Conservation (phyloP, 2,329 filamentous ascomycete species). For the Colletotrichum salicis region DNA sequence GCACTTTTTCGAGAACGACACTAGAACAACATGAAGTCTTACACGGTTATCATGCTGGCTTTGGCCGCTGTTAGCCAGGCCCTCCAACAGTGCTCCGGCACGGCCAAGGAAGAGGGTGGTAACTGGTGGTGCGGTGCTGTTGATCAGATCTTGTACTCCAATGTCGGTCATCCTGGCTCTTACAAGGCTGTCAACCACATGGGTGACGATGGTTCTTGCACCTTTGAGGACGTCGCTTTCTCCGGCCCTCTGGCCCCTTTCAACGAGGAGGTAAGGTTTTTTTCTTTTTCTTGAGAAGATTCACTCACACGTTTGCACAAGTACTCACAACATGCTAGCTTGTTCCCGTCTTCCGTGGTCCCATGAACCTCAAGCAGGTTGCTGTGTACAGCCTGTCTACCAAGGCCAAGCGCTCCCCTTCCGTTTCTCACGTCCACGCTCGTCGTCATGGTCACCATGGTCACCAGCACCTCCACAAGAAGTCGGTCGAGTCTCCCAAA, state of each 20-base stretch:
- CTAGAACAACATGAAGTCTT: conserved; percentile 45
- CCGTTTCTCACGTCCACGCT: conserved; percentile 43
- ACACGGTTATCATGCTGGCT: conserved; percentile 41
- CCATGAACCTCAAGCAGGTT: conserved; percentile 72
- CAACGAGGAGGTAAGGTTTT: conserved; percentile 71
- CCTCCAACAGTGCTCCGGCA: conserved; percentile 49
- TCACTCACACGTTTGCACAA: neutral
- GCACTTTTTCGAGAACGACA: conserved; percentile 3
- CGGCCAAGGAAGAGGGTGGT: conserved; percentile 52
- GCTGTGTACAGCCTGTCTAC: conserved; percentile 72
- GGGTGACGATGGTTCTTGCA: conserved; percentile 65
- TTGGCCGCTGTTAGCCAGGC: conserved; percentile 44
- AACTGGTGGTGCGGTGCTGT: conserved; percentile 77
- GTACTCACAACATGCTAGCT: conserved; percentile 57
- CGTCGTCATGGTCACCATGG: conserved; percentile 55
- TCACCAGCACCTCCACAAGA: conserved; percentile 63
- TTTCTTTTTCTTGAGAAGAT: conserved; percentile 10
- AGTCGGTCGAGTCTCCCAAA: conserved; percentile 43
- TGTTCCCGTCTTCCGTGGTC: conserved; percentile 78
- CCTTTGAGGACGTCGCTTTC: conserved; percentile 62
- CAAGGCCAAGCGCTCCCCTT: conserved; percentile 43
- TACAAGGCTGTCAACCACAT: conserved; percentile 75
- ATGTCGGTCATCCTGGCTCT: conserved; percentile 67
- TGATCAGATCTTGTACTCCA: conserved; percentile 70
- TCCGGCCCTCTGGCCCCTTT: conserved; percentile 73